Percentiles rank a stretch among this genome's conserved stretches.
phyloP scores from a whole-genome alignment of 2,329 filamentous ascomycete species.

The Paracoccidioides lutzii region DNA sequence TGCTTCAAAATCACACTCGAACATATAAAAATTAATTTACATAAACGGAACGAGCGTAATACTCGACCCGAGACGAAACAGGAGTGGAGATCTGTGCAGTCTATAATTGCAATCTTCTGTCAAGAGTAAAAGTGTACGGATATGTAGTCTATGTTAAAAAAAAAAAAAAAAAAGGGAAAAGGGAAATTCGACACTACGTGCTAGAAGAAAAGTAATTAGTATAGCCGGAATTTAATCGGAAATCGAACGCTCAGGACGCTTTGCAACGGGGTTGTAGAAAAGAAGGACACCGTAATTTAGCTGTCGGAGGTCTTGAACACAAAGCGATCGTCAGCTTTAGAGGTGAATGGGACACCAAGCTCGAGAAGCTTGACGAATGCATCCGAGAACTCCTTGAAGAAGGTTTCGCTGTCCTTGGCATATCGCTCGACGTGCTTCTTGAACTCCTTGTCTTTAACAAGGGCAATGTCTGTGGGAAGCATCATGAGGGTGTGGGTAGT shows the following conservation, averaged over 20 bases:
- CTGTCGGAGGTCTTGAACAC: slow-evolving; percentile 48
- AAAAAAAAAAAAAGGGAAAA: slow-evolving; percentile 16
- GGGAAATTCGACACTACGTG: slow-evolving; percentile 9
- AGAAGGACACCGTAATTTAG: slow-evolving; percentile 13
- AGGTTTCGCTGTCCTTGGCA: slow-evolving; percentile 76
- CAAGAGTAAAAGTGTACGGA: background rate
- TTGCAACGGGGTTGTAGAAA: background rate
- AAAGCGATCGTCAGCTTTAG: slow-evolving; percentile 46
- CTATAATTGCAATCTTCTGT: background rate
- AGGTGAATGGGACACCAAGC: slow-evolving; percentile 79
- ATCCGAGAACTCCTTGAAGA: slow-evolving; percentile 85
- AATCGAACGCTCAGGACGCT: background rate
- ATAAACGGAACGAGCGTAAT: background rate
- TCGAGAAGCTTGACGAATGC: slow-evolving; percentile 77
- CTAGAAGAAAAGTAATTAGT: background rate
- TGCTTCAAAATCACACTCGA: background rate
- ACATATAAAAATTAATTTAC: background rate
- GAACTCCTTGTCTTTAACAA: slow-evolving; percentile 82
- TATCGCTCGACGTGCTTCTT: slow-evolving; percentile 69
- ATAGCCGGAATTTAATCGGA: background rate
- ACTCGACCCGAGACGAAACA: background rate
- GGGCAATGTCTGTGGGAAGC: slow-evolving; percentile 80
- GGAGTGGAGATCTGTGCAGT: slow-evolving; percentile 5
- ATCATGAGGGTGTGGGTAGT: slow-evolving; percentile 87
- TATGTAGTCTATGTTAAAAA: background rate